Evolutionary conservation across 495 filamentous ascomycete genomes (phyloP), one percentile per base, ranked within the genome.

Genomic region (Penicillium coffeae): DNA sequence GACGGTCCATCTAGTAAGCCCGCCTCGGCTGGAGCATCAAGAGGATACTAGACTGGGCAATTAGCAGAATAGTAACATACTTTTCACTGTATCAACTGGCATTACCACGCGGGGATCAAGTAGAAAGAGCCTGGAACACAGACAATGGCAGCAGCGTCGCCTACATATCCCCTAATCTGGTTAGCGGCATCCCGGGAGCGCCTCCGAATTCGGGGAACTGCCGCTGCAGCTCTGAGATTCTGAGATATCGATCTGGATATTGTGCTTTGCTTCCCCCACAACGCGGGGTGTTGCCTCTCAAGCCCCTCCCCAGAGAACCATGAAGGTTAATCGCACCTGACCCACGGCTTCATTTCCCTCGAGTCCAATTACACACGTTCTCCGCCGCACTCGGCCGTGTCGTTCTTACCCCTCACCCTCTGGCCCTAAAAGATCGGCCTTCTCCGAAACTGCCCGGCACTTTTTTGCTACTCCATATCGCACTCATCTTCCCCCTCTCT

Each of bases 351-450:
- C 36, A 4, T 30, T 34, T 30, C 25, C 45, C 32, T 18, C 15
- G 14, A 30, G n/a, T 18, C 33, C 32, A 45, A 25, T n/a, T 21
- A 47, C 13, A n/a, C 32, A 51, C 42, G 8, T 55, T 51, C 47
- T 42, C 22, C 30, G 37, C 58, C 52, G 52, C 59, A 59, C 38
- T 54, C 59, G 52, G 58, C 58, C 58, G 49, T 36, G n/a, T n/a
- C n/a, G n/a, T 30, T 58, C 16, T 19, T 56, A 62, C 58, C 60
- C 60, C 60, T 64, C 60, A 61, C 44, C 49, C 42, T 47, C 32
- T 35, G 25, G 36, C 48, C 41, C 60, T 50, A 43, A 30, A 4
- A 48, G 51, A 61, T 64, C 58, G 58, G 55, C 55, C 58, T 52
- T 49, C 58, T 61, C 58, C 58, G 58, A 64, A 57, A 41, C n/a